Percentiles rank a stretch among this genome's conserved stretches.
Conservation (phyloP, 148 eudicot species). For the Drosera capensis region DNA sequence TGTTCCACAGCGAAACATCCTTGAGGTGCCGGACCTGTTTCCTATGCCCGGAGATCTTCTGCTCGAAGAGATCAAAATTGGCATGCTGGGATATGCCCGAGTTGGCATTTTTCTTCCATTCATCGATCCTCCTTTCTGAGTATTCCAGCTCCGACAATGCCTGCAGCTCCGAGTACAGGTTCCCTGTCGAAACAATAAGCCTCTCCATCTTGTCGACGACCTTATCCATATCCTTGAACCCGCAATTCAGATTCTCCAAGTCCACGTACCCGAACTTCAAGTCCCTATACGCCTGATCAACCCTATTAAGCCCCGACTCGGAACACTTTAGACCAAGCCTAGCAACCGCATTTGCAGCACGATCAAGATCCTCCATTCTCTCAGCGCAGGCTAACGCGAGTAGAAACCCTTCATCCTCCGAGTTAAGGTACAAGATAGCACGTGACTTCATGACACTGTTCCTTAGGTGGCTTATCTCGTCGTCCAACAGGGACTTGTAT, state of each 20-base stretch:
- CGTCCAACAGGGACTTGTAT: constrained; percentile 43
- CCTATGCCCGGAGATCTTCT: constrained; percentile 37
- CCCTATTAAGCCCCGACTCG: constrained; percentile 28
- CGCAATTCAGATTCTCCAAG: constrained; percentile 28
- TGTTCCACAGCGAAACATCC: constrained; percentile 50
- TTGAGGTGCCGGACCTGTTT: constrained; percentile 37
- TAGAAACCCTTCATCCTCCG: constrained; percentile 41
- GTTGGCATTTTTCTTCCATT: constrained; percentile 20
- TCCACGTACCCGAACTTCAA: constrained; percentile 40
- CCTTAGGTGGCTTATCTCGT: constrained; percentile 20
- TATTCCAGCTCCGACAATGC: constrained; percentile 37
- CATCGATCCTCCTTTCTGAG: constrained; percentile 28
- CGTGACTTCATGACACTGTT: constrained; percentile 16
- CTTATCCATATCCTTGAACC: constrained; percentile 30
- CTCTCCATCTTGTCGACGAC: constrained; percentile 44
- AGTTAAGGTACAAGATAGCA: constrained; percentile 45
- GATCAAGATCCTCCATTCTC: constrained; percentile 67
- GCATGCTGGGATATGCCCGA: constrained; percentile 5
- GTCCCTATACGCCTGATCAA: constrained; percentile 37
- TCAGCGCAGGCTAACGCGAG: constrained; percentile 63
- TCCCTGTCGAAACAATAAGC: constrained; percentile 21
- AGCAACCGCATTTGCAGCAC: constrained; percentile 30
- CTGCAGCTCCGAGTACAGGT: constrained; percentile 34
- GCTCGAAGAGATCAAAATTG: constrained; percentile 30
- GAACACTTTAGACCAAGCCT: constrained; percentile 45